phyloP scores from a whole-genome alignment of 768 basidiomycete genomes.

The Russula lepida region DNA sequence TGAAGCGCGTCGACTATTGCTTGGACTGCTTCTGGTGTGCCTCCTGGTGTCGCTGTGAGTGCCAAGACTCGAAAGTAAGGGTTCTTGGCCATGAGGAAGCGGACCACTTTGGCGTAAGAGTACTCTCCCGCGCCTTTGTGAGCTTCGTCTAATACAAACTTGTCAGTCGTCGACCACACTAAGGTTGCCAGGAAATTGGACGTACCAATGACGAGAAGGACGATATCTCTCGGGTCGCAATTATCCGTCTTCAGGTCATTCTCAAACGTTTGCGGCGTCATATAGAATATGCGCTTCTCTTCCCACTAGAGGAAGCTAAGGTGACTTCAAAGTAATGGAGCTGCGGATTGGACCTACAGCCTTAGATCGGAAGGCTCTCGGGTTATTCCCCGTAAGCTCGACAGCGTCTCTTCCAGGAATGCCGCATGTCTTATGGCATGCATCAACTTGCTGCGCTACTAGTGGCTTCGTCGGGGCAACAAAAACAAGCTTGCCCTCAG shows the following conservation, averaged over 20 bases:
- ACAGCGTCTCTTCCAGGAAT: slow-evolving; percentile 81
- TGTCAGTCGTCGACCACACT: not conserved
- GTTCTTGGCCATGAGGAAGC: slow-evolving; percentile 89
- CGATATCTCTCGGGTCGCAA: slow-evolving; percentile 72
- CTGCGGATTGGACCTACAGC: slow-evolving; percentile 39
- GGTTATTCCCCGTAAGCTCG: slow-evolving; percentile 77
- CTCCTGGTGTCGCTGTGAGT: slow-evolving; percentile 90
- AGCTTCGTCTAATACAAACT: slow-evolving; percentile 64
- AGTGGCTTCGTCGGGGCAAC: slow-evolving; percentile 95
- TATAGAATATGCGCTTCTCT: slow-evolving; percentile 83
- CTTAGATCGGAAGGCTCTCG: slow-evolving; percentile 43
- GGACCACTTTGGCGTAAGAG: slow-evolving; percentile 82
- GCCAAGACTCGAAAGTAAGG: slow-evolving; percentile 90
- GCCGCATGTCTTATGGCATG: slow-evolving; percentile 88
- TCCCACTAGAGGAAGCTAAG: slow-evolving; percentile 46
- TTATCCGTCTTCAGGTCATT: slow-evolving; percentile 72
- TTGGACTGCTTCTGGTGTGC: slow-evolving; percentile 81
- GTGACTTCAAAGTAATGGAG: not conserved
- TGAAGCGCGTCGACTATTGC: slow-evolving; percentile 86
- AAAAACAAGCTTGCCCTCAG: slow-evolving; percentile 86
- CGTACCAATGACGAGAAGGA: slow-evolving; percentile 82
- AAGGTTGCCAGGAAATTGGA: not conserved
- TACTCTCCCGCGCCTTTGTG: slow-evolving; percentile 92
- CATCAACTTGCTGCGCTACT: slow-evolving; percentile 89
- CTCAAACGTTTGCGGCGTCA: slow-evolving; percentile 91